Base-by-base conservation (phyloP, 179 eudicot genomes). In the Monotropa hypopitys region DNA sequence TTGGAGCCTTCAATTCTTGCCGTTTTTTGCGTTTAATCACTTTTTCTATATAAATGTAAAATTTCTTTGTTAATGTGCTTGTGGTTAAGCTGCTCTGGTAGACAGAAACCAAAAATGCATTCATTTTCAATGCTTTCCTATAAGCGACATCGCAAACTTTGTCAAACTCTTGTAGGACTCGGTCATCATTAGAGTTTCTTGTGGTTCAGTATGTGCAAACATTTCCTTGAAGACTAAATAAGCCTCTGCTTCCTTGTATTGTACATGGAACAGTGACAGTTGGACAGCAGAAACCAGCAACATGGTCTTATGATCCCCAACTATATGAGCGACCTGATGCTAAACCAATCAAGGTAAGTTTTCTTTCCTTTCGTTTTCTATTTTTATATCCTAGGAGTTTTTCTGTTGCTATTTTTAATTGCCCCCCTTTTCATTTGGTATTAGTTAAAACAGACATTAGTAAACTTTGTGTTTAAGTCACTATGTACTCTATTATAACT, bases 291-390 rank as follows among this genome's bases (percentile, higher is more conserved):
- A 91, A 87, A 80, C 81, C 89, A 81, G 80, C 82, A 42, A 84
- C 85, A 73, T 84, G 86, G 69, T 80, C 83, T 50, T 93, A 84
- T 84, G 99, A 95, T 50, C 66, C 84, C 75, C 79, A 82, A 66
- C 32, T 80, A 54, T 90, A 86, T 75, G 97, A 91, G 73, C 85
- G 83, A 3, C 69, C 84, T 74, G 96, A 88, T 83, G 84, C 83
- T 78, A 94, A 90, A 66, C 43, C 89, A 67, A 68, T 77, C 51
- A 90, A 93, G 97, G 99, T 90, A 46, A 38, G 90, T 69, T 38
- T 51, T 18, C 70, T 18, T 43, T 49, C 65, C 45, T 68, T 10
- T 26, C 57, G 28, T 43, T 59, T 40, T 26, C 18, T 42, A 12
- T 38, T 46, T 50, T 15, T 51, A n/a, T 33, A 16, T 16, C 18